phyloP scores from a whole-genome alignment of 306 rosid genomes.

The Cucumis hystrix region DNA sequence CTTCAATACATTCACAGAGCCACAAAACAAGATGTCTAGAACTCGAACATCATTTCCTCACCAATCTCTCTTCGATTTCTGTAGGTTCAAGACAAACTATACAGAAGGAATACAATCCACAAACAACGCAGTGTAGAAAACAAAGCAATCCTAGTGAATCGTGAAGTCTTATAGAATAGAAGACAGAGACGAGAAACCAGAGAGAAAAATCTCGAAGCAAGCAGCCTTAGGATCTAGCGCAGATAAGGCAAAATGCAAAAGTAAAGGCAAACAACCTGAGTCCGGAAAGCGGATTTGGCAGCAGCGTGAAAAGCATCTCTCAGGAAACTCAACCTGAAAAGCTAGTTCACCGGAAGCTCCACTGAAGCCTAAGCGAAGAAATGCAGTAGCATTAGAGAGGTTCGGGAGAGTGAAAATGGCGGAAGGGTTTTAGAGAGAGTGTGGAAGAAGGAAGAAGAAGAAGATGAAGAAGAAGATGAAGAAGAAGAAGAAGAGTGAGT shows the following conservation, averaged over 20 bases:
- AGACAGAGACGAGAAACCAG: neutral
- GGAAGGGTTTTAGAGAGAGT: neutral
- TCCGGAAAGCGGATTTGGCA: neutral
- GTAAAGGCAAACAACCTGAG: neutral
- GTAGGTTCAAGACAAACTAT: neutral
- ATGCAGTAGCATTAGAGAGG: neutral
- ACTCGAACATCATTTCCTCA: neutral
- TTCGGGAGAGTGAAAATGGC: neutral
- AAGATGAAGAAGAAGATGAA: neutral
- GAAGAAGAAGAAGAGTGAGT: neutral
- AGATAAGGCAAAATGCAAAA: neutral
- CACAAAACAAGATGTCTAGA: neutral
- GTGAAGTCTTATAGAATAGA: neutral
- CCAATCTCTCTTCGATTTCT: neutral
- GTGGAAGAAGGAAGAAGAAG: neutral
- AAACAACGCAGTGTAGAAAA: neutral
- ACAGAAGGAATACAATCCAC: neutral
- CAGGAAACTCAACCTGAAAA: neutral
- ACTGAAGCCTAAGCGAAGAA: neutral
- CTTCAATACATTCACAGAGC: neutral
- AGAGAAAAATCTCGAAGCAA: neutral
- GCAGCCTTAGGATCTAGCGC: constrained; percentile 1
- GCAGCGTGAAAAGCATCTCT: neutral
- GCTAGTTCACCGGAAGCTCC: neutral
- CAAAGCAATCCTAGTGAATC: neutral